phyloP scores from a whole-genome alignment of 768 basidiomycete species.

The Agaricus blazei region DNA sequence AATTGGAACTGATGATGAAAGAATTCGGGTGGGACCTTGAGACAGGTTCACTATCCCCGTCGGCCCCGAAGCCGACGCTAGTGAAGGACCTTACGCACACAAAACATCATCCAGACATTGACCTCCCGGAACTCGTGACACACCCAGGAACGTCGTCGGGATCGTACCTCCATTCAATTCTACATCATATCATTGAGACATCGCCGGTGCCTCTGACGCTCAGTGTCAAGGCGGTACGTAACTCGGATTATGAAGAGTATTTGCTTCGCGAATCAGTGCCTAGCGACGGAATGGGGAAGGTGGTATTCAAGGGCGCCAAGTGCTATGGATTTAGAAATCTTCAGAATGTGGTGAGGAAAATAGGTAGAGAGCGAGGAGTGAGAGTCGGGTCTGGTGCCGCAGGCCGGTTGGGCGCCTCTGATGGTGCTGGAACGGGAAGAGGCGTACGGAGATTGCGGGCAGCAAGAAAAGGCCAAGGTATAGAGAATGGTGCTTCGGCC shows the following conservation, averaged over 20 bases:
- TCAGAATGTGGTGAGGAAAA: conserved; percentile 92
- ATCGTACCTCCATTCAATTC: conserved; percentile 82
- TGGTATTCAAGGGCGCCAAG: conserved; percentile 88
- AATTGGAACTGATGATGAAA: conserved; percentile 78
- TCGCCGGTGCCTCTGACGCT: conserved; percentile 44
- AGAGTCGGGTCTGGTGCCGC: conserved; percentile 48
- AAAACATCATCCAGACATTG: conserved; percentile 12
- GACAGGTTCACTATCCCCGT: conserved; percentile 41
- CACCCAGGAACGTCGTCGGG: conserved; percentile 90
- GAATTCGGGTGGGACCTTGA: conserved; percentile 79
- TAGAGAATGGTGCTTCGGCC: conserved; percentile 14
- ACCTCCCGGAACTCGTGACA: conserved; percentile 66
- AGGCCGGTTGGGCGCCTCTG: conserved; percentile 23
- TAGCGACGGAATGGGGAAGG: conserved; percentile 36
- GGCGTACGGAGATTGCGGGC: conserved; percentile 17
- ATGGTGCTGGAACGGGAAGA: conserved; percentile 16
- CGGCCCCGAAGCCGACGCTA: background rate
- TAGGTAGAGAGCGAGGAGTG: conserved; percentile 80
- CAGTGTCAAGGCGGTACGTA: conserved; percentile 55
- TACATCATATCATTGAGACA: conserved; percentile 44
- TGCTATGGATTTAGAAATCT: conserved; percentile 98
- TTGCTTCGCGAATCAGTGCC: conserved; percentile 28
- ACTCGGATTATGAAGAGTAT: conserved; percentile 76
- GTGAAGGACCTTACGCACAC: conserved; percentile 8
- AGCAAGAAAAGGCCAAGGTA: conserved; percentile 22